Evolutionary conservation across 495 filamentous ascomycete genomes (phyloP).

Genomic region (Penicillium turbatum): DNA sequence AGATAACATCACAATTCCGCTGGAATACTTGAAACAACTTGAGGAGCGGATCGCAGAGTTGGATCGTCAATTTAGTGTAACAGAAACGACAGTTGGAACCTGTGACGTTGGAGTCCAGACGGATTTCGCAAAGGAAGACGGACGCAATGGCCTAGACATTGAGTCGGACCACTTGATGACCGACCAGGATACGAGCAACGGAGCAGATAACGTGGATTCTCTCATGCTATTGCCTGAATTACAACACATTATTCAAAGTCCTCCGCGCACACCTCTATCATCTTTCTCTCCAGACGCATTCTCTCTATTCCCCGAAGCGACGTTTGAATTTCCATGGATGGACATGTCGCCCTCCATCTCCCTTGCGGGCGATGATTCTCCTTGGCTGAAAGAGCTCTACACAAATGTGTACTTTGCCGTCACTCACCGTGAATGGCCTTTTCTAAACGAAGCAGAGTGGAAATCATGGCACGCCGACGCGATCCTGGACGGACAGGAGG

Average conservation of each 20-base stretch:
- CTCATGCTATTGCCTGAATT: conserved; percentile 2
- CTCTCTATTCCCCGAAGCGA: conserved; percentile 6
- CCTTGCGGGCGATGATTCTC: conserved; percentile 8
- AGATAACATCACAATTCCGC: conserved; percentile 30
- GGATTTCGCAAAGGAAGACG: conserved; percentile 7
- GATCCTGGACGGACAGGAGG: conserved; percentile 13
- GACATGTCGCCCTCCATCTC: conserved; percentile 13
- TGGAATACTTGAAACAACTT: conserved; percentile 30
- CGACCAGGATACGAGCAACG: not conserved
- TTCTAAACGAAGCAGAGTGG: conserved; percentile 26
- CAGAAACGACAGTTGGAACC: not conserved
- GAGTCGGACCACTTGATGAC: not conserved
- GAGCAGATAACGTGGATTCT: conserved; percentile 5
- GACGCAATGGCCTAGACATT: not conserved
- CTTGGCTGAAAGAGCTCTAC: conserved; percentile 29
- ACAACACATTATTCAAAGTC: not conserved
- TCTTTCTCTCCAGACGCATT: conserved; percentile 10
- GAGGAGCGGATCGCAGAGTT: conserved; percentile 26
- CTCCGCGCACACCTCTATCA: conserved; percentile 4
- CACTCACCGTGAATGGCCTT: conserved; percentile 34
- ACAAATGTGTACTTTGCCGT: conserved; percentile 32
- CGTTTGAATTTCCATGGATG: conserved; percentile 17
- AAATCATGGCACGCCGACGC: conserved; percentile 24
- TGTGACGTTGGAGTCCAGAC: conserved; percentile 32
- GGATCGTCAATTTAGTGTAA: conserved; percentile 2